Evolutionary conservation across 331 rosid species (phyloP).

Genomic region (Spiraea crenata): DNA sequence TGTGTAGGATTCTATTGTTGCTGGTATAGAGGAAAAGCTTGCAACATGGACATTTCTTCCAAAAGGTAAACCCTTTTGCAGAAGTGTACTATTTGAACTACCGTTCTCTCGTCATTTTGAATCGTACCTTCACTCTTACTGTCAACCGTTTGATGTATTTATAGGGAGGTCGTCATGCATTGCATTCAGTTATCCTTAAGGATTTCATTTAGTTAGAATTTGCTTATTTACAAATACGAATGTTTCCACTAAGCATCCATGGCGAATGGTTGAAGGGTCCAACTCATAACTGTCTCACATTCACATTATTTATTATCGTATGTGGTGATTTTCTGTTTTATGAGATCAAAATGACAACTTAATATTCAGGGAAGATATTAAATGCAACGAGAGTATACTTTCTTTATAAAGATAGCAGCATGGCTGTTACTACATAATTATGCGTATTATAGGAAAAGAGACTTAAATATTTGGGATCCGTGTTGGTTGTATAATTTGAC

Average conservation of each 20-base stretch:
- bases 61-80: conserved; percentile 53
- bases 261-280: not conserved
- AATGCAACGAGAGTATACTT: not conserved
- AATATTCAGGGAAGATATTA: not conserved
- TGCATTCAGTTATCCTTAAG: not conserved
- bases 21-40: conserved; percentile 95
- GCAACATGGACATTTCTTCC: conserved; percentile 98
- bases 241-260: not conserved
- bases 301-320: not conserved
- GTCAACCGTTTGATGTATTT: not conserved
- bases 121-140: not conserved
- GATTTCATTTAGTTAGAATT: not conserved
- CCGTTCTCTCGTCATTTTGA: not conserved
- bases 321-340: not conserved
- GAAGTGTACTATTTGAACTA: not conserved
- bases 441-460: not conserved
- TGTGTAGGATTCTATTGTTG: conserved; percentile 77
- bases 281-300: not conserved
- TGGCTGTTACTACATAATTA: not conserved
- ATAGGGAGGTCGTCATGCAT: not conserved
- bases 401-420: not conserved
- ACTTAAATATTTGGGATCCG: not conserved
- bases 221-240: not conserved
- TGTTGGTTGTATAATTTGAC: not conserved
- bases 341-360: not conserved